A percentile compares a stretch with the other conserved stretches of the same genome.
Evolutionary conservation across 192 early-diverging fungal species (phyloP).

Genomic region (Spizellomyces punctatus): DNA sequence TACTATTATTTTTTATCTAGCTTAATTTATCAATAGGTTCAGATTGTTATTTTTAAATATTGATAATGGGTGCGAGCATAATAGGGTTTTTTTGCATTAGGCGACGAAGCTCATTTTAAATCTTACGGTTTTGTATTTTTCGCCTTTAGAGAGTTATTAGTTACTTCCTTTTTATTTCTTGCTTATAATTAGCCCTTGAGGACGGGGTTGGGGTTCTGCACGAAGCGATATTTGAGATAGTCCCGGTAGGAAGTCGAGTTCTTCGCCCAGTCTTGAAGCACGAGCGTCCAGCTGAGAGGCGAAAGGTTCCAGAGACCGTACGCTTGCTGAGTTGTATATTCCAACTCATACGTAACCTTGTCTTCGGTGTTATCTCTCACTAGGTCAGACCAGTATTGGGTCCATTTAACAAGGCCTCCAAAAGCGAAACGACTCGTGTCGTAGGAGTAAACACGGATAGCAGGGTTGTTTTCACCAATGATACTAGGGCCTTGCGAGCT

Average conservation of each 20-base stretch:
- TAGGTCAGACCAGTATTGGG: slow-evolving; percentile 34
- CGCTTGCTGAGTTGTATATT: slow-evolving; percentile 20
- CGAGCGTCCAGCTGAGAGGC: slow-evolving; percentile 16
- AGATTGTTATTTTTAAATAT: no score
- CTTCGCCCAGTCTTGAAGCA: slow-evolving; percentile 5
- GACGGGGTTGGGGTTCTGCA: slow-evolving; percentile 9
- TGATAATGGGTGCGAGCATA: no score
- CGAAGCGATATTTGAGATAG: slow-evolving; percentile 27
- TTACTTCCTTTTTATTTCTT: no score
- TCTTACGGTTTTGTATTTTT: no score
- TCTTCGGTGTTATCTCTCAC: slow-evolving; percentile 18
- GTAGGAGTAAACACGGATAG: slow-evolving; percentile 32
- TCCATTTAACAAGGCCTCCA: slow-evolving; percentile 26
- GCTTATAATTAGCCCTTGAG: background rate
- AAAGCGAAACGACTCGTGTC: background rate
- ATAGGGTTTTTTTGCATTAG: no score
- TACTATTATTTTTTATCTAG: no score
- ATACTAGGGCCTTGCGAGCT: slow-evolving; percentile 16
- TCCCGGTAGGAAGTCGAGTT: slow-evolving; percentile 13
- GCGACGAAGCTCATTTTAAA: no score
- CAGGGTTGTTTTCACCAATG: slow-evolving; percentile 32
- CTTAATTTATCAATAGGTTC: no score
- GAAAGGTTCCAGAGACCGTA: slow-evolving; percentile 33
- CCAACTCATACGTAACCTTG: slow-evolving; percentile 14
- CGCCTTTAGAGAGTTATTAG: no score